Conservation (phyloP, 1,139 yeast genomes). For the Saccharomyces hybrid region DNA sequence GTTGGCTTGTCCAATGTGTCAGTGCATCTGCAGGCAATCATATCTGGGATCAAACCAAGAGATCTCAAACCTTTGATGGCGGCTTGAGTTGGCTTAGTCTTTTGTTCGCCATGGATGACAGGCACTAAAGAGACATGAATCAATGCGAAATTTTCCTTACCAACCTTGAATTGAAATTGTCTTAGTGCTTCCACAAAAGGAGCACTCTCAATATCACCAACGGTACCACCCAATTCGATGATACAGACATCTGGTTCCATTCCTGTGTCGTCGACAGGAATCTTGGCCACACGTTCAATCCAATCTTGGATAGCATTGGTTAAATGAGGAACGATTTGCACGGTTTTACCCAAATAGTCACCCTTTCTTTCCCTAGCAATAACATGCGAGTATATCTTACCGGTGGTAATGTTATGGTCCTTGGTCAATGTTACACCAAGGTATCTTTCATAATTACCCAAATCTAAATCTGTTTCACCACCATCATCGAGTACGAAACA, state of each 20-base stretch:
- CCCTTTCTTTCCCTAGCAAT: conserved; percentile 94
- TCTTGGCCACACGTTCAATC: conserved; percentile 86
- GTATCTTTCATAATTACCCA: conserved; percentile 97
- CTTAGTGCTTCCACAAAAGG: conserved; percentile 98
- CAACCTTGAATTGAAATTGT: conserved; percentile 97
- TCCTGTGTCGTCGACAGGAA: conserved; percentile 90
- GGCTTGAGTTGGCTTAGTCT: conserved; percentile 98
- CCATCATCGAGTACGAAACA: conserved; percentile 97
- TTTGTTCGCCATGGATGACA: conserved; percentile 96
- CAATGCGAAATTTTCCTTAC: conserved; percentile 85
- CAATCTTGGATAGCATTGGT: conserved; percentile 97
- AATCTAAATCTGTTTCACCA: conserved; percentile 96
- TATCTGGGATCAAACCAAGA: conserved; percentile 88
- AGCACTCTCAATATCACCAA: conserved; percentile 97
- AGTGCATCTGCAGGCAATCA: conserved; percentile 96
- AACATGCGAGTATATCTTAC: conserved; percentile 90
- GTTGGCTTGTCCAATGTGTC: conserved; percentile 75
- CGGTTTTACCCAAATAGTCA: conserved; percentile 97
- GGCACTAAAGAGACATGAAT: conserved; percentile 96
- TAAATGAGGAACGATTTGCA: conserved; percentile 96
- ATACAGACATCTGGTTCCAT: conserved; percentile 89
- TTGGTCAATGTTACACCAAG: conserved; percentile 84
- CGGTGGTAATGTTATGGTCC: conserved; percentile 96
- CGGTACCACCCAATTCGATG: conserved; percentile 97
- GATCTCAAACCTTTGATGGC: conserved; percentile 95